phyloP scores from a whole-genome alignment of 169 alveolate species.

The Amoebophrya sp. region DNA sequence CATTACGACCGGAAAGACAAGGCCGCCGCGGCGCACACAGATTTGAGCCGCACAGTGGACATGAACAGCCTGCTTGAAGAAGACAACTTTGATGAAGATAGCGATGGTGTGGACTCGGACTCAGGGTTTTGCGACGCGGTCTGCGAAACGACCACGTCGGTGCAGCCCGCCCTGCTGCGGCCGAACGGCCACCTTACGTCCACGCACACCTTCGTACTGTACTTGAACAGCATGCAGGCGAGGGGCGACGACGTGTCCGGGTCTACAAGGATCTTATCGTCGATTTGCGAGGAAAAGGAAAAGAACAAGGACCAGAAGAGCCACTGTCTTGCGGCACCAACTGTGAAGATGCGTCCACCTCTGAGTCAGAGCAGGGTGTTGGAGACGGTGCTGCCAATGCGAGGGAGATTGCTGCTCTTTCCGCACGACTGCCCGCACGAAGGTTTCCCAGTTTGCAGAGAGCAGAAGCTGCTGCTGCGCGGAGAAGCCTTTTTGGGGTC shows the following conservation, averaged over 20 bases:
- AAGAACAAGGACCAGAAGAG: too few species aligned
- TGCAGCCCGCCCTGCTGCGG: too few species aligned
- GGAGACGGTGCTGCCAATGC: not conserved
- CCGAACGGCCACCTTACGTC: not conserved
- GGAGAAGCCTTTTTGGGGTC: not conserved
- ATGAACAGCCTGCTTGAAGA: not conserved
- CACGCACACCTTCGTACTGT: not conserved
- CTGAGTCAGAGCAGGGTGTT: too few species aligned
- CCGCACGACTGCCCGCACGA: not conserved
- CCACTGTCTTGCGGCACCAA: too few species aligned
- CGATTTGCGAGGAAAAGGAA: too few species aligned
- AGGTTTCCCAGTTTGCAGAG: not conserved
- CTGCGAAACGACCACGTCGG: too few species aligned
- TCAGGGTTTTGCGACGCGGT: too few species aligned
- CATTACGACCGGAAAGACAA: not conserved
- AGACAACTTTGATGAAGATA: too few species aligned
- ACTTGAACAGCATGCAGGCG: not conserved
- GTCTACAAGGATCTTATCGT: too few species aligned
- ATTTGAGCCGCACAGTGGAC: not conserved
- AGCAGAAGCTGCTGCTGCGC: not conserved
- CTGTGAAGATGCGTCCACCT: too few species aligned
- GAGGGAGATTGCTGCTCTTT: not conserved
- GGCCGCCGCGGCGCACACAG: not conserved
- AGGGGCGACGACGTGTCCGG: too few species aligned
- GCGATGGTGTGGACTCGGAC: too few species aligned